phyloP scores from a whole-genome alignment of 1,139 yeast species.

The Torulaspora pretoriensis region DNA sequence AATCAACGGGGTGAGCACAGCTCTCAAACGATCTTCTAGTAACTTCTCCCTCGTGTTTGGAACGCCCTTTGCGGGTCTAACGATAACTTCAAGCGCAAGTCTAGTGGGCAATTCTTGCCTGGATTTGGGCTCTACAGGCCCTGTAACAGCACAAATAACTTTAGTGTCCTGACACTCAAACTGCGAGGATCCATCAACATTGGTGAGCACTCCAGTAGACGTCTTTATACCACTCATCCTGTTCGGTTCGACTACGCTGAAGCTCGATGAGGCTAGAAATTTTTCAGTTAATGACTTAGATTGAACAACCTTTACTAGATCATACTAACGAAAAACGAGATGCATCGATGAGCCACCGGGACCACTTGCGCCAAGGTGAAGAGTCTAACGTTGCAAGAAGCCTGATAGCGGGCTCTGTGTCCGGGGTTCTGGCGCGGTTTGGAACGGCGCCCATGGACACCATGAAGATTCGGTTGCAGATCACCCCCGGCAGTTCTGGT shows the following conservation, averaged over 20 bases:
- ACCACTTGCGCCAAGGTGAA: conserved; percentile 52
- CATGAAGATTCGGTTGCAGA: conserved; percentile 77
- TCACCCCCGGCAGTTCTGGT: conserved; percentile 38
- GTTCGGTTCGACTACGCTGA: neutral
- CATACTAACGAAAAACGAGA: neutral
- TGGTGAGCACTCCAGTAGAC: conserved; percentile 40
- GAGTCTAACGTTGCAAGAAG: conserved; percentile 45
- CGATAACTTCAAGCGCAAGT: conserved; percentile 73
- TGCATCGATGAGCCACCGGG: conserved; percentile 29
- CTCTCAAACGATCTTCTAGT: conserved; percentile 65
- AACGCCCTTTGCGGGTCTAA: conserved; percentile 74
- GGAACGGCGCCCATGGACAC: conserved; percentile 89
- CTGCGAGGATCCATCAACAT: conserved; percentile 80
- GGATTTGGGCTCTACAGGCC: conserved; percentile 83
- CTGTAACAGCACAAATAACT: conserved; percentile 73
- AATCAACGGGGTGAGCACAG: conserved; percentile 58
- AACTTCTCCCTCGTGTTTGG: conserved; percentile 73
- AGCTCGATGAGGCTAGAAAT: conserved; percentile 8
- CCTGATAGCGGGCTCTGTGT: conserved; percentile 62
- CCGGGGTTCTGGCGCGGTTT: conserved; percentile 68
- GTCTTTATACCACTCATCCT: conserved; percentile 17
- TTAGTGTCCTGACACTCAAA: conserved; percentile 49
- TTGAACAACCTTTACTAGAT: neutral
- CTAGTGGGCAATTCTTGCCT: conserved; percentile 82
- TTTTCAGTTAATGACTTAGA: conserved; percentile 7